Evolutionary conservation across 2,329 filamentous ascomycete species (phyloP).

Genomic region (Arthroderma sp.): DNA sequence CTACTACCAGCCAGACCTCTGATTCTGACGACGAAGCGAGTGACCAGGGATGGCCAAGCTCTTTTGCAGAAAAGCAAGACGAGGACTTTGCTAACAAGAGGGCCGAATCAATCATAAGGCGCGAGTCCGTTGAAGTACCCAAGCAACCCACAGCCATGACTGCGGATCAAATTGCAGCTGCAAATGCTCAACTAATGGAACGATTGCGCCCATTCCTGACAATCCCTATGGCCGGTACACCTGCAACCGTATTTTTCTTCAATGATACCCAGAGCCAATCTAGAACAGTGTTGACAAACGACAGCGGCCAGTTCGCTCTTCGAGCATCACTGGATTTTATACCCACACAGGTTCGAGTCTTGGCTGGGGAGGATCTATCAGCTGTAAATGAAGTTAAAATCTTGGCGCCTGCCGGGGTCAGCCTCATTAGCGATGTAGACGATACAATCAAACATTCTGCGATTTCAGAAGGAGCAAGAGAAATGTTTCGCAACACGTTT

Average conservation of each 20-base stretch:
- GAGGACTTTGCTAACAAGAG: constrained; percentile 59
- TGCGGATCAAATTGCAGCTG: constrained; percentile 59
- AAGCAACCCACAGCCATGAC: constrained; percentile 31
- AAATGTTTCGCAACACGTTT: constrained; percentile 95
- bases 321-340: constrained; percentile 76
- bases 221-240: constrained; percentile 59
- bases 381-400: constrained; percentile 65
- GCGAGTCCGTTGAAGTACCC: constrained; percentile 62
- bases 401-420: constrained; percentile 67
- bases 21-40: constrained; percentile 33
- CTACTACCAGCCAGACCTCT: constrained; percentile 42
- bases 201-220: constrained; percentile 82
- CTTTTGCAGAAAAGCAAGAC: constrained; percentile 41
- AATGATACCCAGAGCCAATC: constrained; percentile 73
- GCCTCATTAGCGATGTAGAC: constrained; percentile 92
- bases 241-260: constrained; percentile 91
- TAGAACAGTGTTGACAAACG: constrained; percentile 70
- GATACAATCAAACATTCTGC: constrained; percentile 95
- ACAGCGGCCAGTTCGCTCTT: constrained; percentile 74
- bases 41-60: constrained; percentile 27
- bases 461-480: constrained; percentile 71
- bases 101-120: constrained; percentile 61
- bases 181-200: constrained; percentile 79
- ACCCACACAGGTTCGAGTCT: constrained; percentile 74
- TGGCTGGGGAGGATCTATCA: constrained; percentile 76